Percentiles rank a stretch among this genome's conserved stretches.
These are phyloP conservation scores for Boletus fagicola DNA, from an alignment of 768 basidiomycete species.

Conservation along the genomic window DNA sequence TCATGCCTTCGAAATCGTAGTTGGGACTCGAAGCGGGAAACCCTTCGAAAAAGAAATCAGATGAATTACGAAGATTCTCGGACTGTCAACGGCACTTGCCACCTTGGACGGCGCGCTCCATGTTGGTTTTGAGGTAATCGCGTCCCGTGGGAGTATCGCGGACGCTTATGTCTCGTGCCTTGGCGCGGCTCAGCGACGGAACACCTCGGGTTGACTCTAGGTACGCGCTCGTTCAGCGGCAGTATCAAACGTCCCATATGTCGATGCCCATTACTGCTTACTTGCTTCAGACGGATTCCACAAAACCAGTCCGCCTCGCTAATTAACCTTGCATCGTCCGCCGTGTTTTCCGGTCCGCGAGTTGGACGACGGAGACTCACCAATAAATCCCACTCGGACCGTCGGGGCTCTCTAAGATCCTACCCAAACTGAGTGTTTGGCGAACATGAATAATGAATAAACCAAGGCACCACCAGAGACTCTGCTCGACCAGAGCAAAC, in stretches of 20 bases:
- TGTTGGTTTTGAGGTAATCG: constrained; percentile 5
- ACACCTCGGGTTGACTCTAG: too few species aligned
- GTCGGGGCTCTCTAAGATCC: not conserved
- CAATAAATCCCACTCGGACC: not conserved
- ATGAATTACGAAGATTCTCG: not conserved
- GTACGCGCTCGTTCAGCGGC: too few species aligned
- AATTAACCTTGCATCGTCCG: not conserved
- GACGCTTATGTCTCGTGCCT: too few species aligned
- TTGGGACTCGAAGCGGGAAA: not conserved
- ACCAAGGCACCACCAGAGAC: not conserved
- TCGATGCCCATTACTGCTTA: too few species aligned
- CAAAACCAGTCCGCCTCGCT: not conserved
- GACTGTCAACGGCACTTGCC: not conserved
- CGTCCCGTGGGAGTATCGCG: constrained; percentile 10
- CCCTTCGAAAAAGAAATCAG: constrained; percentile 10
- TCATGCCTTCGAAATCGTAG: constrained; percentile 12
- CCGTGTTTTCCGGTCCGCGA: not conserved
- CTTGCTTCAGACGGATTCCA: not conserved
- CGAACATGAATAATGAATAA: not conserved
- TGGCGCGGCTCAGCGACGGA: too few species aligned
- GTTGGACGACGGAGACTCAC: too few species aligned
- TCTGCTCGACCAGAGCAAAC: not conserved
- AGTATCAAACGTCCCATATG: too few species aligned
- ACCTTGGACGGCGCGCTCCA: constrained; percentile 15
- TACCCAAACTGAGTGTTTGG: too few species aligned